Evolutionary conservation across 495 filamentous ascomycete genomes (phyloP).

Genomic region (Pseudoneurospora amorphoporcata): DNA sequence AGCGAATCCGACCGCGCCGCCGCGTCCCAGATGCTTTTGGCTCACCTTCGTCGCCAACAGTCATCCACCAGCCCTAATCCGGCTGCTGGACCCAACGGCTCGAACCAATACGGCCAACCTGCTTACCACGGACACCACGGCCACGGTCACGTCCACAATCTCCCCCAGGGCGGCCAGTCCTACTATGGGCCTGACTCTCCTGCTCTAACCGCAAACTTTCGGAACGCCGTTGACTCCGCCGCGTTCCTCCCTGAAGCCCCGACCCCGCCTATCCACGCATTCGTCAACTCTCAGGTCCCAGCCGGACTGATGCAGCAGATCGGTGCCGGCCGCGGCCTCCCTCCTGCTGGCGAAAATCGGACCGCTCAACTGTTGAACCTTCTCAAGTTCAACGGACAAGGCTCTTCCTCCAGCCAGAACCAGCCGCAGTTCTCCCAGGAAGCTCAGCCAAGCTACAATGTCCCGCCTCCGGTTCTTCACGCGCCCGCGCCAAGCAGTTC

Average conservation of each 20-base stretch:
- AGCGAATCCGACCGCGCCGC: constrained; percentile 8
- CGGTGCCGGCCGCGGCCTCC: constrained; percentile 22
- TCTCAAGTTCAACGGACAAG: constrained; percentile 68
- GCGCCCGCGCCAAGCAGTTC: constrained; percentile 36
- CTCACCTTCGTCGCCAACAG: constrained; percentile 23
- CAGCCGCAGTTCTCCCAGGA: constrained; percentile 1
- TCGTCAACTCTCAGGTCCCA: constrained; percentile 29
- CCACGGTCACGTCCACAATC: constrained; percentile 6
- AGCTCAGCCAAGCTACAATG: not conserved
- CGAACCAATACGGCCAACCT: constrained; percentile 17
- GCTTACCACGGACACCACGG: constrained; percentile 19
- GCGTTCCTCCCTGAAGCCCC: constrained; percentile 37
- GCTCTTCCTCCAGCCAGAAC: constrained; percentile 8
- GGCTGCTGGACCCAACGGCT: constrained; percentile 4
- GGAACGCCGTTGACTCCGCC: constrained; percentile 24
- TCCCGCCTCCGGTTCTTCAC: constrained; percentile 29
- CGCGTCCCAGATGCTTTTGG: constrained; percentile 24
- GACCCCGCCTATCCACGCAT: constrained; percentile 33
- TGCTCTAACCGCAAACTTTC: constrained; percentile 12
- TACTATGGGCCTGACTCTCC: constrained; percentile 30
- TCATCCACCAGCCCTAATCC: constrained; percentile 22
- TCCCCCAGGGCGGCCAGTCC: constrained; percentile 24
- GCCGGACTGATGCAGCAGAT: constrained; percentile 32
- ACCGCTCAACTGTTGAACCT: constrained; percentile 72
- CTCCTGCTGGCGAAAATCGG: constrained; percentile 37